Conservation (phyloP, 1,284 basidiomycete genomes). For the Sphaerobolus stellatus region DNA sequence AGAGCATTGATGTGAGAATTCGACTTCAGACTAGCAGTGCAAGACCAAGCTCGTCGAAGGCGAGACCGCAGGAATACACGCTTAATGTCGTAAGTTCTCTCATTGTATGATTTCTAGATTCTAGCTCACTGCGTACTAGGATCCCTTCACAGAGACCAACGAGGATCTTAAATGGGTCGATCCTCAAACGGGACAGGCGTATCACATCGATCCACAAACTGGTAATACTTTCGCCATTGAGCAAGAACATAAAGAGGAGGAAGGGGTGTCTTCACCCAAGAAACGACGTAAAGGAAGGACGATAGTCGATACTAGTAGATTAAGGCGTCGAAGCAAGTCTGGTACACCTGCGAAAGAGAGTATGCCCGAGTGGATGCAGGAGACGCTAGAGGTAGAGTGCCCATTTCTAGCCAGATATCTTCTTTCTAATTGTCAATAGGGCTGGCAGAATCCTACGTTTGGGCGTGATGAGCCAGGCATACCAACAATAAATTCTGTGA, state of each 20-base stretch:
- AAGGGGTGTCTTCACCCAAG: conserved; percentile 10
- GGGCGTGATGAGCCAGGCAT: conserved; percentile 4
- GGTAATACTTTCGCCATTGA: conserved; percentile 20
- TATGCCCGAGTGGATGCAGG: conserved; percentile 53
- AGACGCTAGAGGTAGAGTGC: conserved; percentile 48
- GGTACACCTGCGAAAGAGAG: background rate
- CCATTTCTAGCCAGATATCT: background rate
- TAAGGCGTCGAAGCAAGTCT: conserved; percentile 12
- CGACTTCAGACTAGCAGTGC: too few species aligned
- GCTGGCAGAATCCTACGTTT: conserved; percentile 24
- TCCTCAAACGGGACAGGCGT: conserved; percentile 48
- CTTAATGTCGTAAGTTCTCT: conserved; percentile 4
- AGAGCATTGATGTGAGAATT: too few species aligned
- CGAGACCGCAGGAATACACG: conserved; percentile 14
- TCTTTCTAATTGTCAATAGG: conserved; percentile 2
- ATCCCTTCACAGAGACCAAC: conserved; percentile 5
- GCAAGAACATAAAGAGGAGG: conserved; percentile 10
- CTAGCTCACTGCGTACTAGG: conserved; percentile 5
- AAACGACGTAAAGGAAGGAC: conserved; percentile 21
- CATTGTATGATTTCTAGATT: background rate
- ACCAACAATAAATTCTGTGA: background rate
- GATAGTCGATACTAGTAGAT: conserved; percentile 22
- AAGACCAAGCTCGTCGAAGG: too few species aligned
- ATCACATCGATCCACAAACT: conserved; percentile 23
- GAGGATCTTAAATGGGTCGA: conserved; percentile 57